Base-by-base conservation (phyloP, 2,329 filamentous ascomycete genomes). In the Leptographium lundbergii region DNA sequence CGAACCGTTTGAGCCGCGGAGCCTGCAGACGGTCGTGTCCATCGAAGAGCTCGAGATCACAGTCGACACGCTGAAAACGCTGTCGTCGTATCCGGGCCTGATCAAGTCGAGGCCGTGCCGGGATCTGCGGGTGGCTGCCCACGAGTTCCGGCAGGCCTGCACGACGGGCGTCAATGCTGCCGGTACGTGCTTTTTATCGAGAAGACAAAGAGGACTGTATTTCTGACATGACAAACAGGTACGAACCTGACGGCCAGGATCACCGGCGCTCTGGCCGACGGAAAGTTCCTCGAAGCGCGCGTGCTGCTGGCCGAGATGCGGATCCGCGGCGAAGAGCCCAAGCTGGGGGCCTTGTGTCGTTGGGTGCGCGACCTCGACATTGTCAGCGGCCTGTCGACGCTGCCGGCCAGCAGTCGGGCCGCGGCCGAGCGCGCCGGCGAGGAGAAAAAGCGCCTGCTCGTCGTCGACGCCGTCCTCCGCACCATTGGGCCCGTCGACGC, bases 281-380 rank as follows among this genome's bases (percentile, higher is more conserved):
- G 77, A 56, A 81, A 83, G 66, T 86, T 84, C 63, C 76, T 75
- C 11, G 85, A 88, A n/a, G 84, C 85, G 6, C 77, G 77, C 57
- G 77, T 88, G 19, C 67, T 87, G 17, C 76, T 89, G 1, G 80
- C 85, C 0, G 85, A 88, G 71, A 88, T 88, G 85, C 77, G 79
- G 34, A 82, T 88, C 22, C 74, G 85, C n/a, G 73, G 75, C 3
- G 78, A 88, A 62, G 77, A 80, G 22, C 85, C 85, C 0, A 86
- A 86, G 64, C 71, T 88, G 0, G 86, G 86, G 24, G 84, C 85
- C 1, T 70, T 88, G 9, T 88, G 85, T 68, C 81, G 86, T 59
- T 89, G 86, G 86, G 85, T 88, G 5, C 78, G 86, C 60, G 85
- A 87, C 66, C 72, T 88, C 29, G 85, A 88, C 65, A 81, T 87